Conservation (phyloP, 352 stramenopile genomes). For the Pythium periplocum region DNA sequence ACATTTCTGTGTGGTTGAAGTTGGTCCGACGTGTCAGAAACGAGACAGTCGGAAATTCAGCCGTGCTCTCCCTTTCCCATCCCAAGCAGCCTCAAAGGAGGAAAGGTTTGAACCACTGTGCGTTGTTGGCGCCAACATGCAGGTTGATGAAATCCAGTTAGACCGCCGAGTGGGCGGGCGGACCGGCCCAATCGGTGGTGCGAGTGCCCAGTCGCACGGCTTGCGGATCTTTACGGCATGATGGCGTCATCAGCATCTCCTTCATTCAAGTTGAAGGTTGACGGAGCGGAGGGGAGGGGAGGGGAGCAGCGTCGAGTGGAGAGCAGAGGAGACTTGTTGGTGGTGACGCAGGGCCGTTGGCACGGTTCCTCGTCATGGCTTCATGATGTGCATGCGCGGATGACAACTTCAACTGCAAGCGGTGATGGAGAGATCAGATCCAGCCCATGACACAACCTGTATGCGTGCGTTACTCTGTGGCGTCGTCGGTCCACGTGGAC, state of each 20-base stretch:
- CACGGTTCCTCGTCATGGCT: neutral
- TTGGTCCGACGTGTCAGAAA: neutral
- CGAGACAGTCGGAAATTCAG: neutral
- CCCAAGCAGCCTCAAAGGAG: neutral
- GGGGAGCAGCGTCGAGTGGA: no score
- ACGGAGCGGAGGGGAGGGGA: no score
- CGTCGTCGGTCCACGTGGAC: constrained; percentile 24
- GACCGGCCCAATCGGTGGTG: neutral
- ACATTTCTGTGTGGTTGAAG: constrained; percentile 2
- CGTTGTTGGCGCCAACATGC: no score
- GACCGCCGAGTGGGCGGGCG: neutral
- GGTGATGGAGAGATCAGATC: neutral
- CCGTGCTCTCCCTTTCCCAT: neutral
- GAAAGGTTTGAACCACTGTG: no score
- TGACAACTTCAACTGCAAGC: neutral
- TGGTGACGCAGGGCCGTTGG: no score
- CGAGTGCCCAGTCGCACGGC: neutral
- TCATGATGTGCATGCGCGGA: neutral
- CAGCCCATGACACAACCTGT: neutral
- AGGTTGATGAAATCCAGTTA: neutral
- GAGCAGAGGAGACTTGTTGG: no score
- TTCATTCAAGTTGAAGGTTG: no score
- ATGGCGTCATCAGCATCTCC: no score
- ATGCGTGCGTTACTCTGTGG: neutral
- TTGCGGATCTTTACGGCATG: no score